Evolutionary conservation across 2,329 filamentous ascomycete genomes (phyloP), one percentile per base, ranked within the genome.

Genomic region (Xylariaceae sp.): DNA sequence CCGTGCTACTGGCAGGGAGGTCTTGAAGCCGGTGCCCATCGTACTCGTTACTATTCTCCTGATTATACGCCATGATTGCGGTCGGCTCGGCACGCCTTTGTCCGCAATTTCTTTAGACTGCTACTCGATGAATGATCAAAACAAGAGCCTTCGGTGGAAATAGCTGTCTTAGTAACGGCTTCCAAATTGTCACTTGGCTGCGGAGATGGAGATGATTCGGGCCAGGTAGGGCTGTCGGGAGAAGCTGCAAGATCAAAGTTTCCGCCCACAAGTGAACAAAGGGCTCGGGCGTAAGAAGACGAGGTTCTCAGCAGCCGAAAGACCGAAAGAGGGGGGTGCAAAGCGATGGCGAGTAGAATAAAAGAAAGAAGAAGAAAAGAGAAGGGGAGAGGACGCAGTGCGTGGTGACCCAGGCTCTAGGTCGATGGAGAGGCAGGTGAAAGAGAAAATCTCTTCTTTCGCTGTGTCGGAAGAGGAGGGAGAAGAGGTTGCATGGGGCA

Each of bases 11-110:
- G 55, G 78, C 70, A 57, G 82, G 80, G 32, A 89, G 76, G 67
- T 89, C 85, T 67, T 88, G 83, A 66, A 89, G 71, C 55, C 77
- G 79, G 68, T 89, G 85, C 63, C 82, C 79, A 53, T 82, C 76
- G 62, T 84, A 86, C 52, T 80, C 80, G 61, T 81, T 76, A 58
- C 71, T 73, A 68, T 76, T 74, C 56, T 79, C 77, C 66, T 75
- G 72, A 72, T 82, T 80, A 72, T 87, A 87, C 66, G 85, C 85
- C 81, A 84, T 84, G 70, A 64, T 76, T 55, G 60, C 58, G 54
- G 52, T 60, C 50, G 61, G 63, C 62, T 61, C 54, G 44, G 53
- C 49, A 47, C 52, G 56, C 58, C 63, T 47, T 55, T 56, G 52
- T 54, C 40, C 45, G 50, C 46, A 48, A 42, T 30, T 32, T 15